Conservation (phyloP, 2,329 filamentous ascomycete genomes). For the Xylaria sp. region DNA sequence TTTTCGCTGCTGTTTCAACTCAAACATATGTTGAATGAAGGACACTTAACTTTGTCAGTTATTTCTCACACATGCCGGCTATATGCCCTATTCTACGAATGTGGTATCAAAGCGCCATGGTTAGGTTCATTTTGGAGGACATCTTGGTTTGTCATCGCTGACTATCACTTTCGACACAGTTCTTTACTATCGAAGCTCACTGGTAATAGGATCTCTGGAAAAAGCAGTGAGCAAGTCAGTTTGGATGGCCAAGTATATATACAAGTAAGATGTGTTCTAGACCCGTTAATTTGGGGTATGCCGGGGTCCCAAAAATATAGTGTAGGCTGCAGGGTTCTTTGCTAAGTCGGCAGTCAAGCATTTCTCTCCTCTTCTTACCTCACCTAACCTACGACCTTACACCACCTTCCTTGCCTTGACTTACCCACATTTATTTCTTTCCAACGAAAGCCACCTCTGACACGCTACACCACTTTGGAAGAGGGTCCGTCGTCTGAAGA, state of each 20-base stretch:
- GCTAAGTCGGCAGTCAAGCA: conserved; percentile 3
- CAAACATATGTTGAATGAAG: too few relatives aligned
- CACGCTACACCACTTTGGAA: conserved; percentile 15
- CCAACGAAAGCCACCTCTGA: conserved; percentile 19
- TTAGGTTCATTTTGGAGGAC: neutral
- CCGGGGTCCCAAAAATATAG: too few relatives aligned
- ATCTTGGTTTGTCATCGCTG: neutral
- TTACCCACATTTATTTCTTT: conserved; percentile 32
- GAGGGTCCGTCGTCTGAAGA: conserved; percentile 31
- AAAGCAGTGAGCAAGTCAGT: too few relatives aligned
- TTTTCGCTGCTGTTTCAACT: too few relatives aligned
- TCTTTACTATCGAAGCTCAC: too few relatives aligned
- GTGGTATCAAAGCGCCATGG: too few relatives aligned
- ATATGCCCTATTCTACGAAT: neutral
- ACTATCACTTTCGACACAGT: too few relatives aligned
- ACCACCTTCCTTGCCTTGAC: neutral
- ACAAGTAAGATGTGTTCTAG: too few relatives aligned
- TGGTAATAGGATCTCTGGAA: too few relatives aligned
- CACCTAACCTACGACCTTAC: neutral
- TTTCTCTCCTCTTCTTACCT: conserved; percentile 24
- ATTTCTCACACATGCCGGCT: neutral
- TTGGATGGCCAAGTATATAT: too few relatives aligned
- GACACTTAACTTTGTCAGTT: neutral
- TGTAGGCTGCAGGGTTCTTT: neutral
- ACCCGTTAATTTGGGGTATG: too few relatives aligned